Base-by-base conservation (phyloP, 2,329 filamentous ascomycete species). In the Ilyonectria sp. region DNA sequence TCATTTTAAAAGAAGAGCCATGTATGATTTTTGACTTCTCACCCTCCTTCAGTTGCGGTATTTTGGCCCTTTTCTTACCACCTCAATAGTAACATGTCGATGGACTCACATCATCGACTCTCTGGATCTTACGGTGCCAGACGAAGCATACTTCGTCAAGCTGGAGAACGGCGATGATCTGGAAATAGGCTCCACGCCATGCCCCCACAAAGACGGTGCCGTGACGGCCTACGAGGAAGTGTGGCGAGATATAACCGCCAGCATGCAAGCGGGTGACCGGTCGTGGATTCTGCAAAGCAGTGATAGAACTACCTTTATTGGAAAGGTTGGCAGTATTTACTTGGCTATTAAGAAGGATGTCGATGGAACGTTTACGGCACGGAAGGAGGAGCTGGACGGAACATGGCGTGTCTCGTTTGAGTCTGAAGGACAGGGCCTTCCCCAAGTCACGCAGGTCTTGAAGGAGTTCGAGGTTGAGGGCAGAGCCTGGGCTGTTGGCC, bases 91-190 rank as follows among this genome's bases (percentile, higher is more conserved):
- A 17, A 74, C 72, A 6, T 74, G 61, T 40, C 67, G 65, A 47
- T 74, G 71, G 72, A 74, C 72, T 19, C 72, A 64, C 19, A 71
- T 74, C 37, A 70, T 74, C 35, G 72, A 74, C 61, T 74, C 72
- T 23, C 56, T 67, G 10, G 68, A 58, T 13, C 37, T 68, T 21
- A 63, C 59, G 21, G 53, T 61, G n/a, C 60, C 71, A 1, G 72
- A 74, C 29, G 71, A 73, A n/a, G 72, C 72, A 10, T 35, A 67
- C 37, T 74, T 74, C 31, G 46, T 67, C 37, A 69, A 61, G 37
- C 19, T 73, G 21, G 61, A 58, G 6, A 72, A 74, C 52, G 71
- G 71, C 4, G 71, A 74, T 44, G 70, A 72, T 37, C 67, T 74
- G 5, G 71, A 74, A 47, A 59, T 67, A 40, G 71, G 71, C 9